A percentile compares a stretch with the other conserved stretches of the same genome.
Conservation (phyloP, 2,329 filamentous ascomycete genomes). For the Cladosporium sp. region DNA sequence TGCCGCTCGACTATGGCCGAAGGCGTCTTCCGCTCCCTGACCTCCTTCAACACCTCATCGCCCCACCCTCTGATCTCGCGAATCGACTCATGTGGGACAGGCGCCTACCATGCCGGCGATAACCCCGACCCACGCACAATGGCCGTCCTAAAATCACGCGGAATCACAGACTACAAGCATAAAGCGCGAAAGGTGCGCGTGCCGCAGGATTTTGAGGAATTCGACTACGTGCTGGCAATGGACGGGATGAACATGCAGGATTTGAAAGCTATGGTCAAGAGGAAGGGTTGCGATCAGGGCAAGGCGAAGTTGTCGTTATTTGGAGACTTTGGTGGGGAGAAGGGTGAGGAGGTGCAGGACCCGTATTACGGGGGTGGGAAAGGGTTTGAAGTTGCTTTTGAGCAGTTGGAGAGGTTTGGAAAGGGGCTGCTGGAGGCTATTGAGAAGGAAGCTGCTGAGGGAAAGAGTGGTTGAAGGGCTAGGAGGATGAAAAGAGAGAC, state of each 20-base stretch:
- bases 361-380: conserved; percentile 87
- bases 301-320: conserved; percentile 57
- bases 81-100: conserved; percentile 89
- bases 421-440: conserved; percentile 67
- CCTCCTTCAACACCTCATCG: conserved; percentile 31
- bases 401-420: conserved; percentile 75
- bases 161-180: conserved; percentile 74
- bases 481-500: background rate
- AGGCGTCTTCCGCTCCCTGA: conserved; percentile 77
- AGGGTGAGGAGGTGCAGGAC: conserved; percentile 70
- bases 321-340: conserved; percentile 68
- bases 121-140: conserved; percentile 79
- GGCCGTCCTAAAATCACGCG: conserved; percentile 67
- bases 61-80: conserved; percentile 55
- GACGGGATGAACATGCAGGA: conserved; percentile 76
- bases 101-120: conserved; percentile 76
- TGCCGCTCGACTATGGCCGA: conserved; percentile 93
- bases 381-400: conserved; percentile 81
- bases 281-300: conserved; percentile 47
- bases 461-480: background rate
- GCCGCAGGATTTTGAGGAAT: conserved; percentile 70
- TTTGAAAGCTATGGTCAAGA: conserved; percentile 55
- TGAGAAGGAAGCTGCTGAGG: conserved; percentile 30
- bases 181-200: conserved; percentile 66
- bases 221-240: conserved; percentile 96